phyloP scores from a whole-genome alignment of 2,329 filamentous ascomycete genomes.

The Blumeria hordei region DNA sequence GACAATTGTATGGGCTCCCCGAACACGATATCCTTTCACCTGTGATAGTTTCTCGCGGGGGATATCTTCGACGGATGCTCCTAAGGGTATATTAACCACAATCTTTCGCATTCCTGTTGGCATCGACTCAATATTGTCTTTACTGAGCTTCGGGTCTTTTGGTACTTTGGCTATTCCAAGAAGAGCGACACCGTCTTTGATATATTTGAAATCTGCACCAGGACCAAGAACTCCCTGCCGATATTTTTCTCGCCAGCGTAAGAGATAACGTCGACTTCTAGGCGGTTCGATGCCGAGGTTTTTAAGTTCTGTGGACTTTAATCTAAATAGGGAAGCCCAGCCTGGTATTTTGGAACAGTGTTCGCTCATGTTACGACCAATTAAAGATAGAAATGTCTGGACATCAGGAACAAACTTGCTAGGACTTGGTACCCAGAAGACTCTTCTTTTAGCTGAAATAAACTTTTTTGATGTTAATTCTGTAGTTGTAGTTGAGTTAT shows the following conservation, averaged over 20 bases:
- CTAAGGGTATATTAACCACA: conserved; percentile 32
- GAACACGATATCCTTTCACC: conserved; percentile 41
- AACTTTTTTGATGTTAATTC: background rate
- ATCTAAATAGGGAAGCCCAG: conserved; percentile 75
- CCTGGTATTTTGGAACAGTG: conserved; percentile 71
- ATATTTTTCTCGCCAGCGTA: conserved; percentile 75
- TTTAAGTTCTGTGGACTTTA: conserved; percentile 52
- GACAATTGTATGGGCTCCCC: conserved; percentile 41
- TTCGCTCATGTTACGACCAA: conserved; percentile 64
- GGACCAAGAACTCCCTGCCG: conserved; percentile 52
- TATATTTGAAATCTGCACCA: conserved; percentile 58
- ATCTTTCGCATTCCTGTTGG: conserved; percentile 27
- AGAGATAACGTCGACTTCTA: conserved; percentile 56
- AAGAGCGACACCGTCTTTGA: conserved; percentile 30
- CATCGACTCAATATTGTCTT: conserved; percentile 26
- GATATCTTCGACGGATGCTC: conserved; percentile 15
- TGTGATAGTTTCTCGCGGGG: conserved; percentile 21
- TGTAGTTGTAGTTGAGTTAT: background rate
- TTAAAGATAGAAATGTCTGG: conserved; percentile 65
- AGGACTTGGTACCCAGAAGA: conserved; percentile 30
- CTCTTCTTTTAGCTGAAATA: background rate
- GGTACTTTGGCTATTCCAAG: conserved; percentile 23
- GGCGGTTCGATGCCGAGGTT: conserved; percentile 73
- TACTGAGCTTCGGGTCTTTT: conserved; percentile 5
- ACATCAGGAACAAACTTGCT: conserved; percentile 75